Base-by-base conservation (phyloP, 331 rosid species). In the Acacia pycnantha region DNA sequence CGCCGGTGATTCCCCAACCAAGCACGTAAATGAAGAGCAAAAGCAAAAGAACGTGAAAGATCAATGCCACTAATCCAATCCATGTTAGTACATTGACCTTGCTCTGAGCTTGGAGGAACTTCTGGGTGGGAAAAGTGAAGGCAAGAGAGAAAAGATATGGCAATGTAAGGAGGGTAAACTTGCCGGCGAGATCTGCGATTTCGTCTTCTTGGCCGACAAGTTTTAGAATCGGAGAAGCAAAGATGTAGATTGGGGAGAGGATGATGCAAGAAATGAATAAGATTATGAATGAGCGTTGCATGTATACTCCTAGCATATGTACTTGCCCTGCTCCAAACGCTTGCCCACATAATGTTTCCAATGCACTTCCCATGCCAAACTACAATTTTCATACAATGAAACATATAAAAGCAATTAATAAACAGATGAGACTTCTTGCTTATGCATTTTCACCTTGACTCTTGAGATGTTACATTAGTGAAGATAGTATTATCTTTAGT, bases 51-150 rank as follows among this genome's bases (percentile, higher is more conserved):
- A 82, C 43, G 72, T 95, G 98, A 11, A 86, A 0, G 8, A 88
- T 1, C 3, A 95, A 64, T 47, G 92, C 87, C 33, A 73, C 44
- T 8, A 90, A 85, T n/a, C 89, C 96, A 44, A 95, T 92, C 88
- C 84, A 90, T 0, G 94, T 90, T 27, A 95, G 86, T n/a, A 72
- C 88, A 2, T 4, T 41, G 73, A 95, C 98, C 87, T 89, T 95
- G 81, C 96, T 90, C 77, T 93, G 98, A 21, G 97, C 90, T 41
- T 93, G 98, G 26, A 95, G 96, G 87, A 92, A 95, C 88, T 95
- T 95, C 40, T 87, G 94, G 26, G 94, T 81, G 8, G 98, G 98
- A 71, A 95, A 95, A 72, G 77, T 86, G 48, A 95, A 33, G 69
- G 91, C 77, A 15, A 93, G 90, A 0, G 97, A 89, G 81, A 93